phyloP scores from a whole-genome alignment of 2,329 filamentous ascomycete genomes.

The Colletotrichum gloeosporioides region DNA sequence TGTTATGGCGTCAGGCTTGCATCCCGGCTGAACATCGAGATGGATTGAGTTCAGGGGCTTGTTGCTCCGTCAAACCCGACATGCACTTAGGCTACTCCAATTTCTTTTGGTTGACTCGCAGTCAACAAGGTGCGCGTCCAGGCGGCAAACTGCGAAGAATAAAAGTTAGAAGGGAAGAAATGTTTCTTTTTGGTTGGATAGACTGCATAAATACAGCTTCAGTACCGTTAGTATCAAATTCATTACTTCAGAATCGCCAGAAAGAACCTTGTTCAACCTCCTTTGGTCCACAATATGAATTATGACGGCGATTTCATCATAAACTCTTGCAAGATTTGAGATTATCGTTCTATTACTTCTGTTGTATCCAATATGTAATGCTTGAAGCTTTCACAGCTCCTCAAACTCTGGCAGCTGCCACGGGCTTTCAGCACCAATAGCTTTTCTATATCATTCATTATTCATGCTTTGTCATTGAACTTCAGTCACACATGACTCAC shows the following conservation, averaged over 20 bases:
- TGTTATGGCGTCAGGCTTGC: constrained; percentile 35
- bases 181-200: neutral
- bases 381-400: neutral
- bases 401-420: neutral
- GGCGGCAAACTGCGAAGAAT: too few species aligned
- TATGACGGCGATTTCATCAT: neutral
- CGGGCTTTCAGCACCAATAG: neutral
- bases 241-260: rapidly evolving
- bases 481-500: neutral
- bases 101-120: neutral
- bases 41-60: neutral
- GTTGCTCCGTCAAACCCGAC: neutral
- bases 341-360: neutral
- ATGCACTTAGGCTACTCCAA: neutral
- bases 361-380: neutral
- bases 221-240: rapidly evolving
- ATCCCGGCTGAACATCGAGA: constrained; percentile 23
- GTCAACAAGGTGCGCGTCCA: too few species aligned
- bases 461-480: neutral
- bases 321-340: neutral
- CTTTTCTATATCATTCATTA: neutral
- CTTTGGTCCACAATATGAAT: too few species aligned
- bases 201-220: neutral
- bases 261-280: too few species aligned
- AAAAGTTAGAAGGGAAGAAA: too few species aligned